Evolutionary conservation across 75 land plant species (phyloP).

Genomic region (Picea glauca): DNA sequence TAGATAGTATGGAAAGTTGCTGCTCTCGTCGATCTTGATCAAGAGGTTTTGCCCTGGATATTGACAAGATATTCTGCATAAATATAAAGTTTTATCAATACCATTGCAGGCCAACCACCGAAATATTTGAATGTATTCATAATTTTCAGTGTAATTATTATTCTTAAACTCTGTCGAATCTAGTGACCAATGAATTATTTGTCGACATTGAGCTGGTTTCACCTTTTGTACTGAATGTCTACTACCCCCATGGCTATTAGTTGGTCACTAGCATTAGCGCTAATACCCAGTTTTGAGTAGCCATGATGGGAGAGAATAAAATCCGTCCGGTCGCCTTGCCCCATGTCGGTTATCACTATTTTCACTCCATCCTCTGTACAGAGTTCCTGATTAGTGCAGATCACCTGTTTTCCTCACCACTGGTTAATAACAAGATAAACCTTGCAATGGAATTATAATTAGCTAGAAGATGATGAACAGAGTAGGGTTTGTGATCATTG

Average conservation of each 20-base stretch:
- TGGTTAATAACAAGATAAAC: conserved; percentile 1
- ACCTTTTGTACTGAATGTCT: conserved; percentile 39
- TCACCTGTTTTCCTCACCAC: conserved; percentile 12
- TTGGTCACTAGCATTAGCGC: conserved; percentile 22
- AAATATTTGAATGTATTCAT: neutral
- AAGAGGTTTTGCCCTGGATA: conserved; percentile 47
- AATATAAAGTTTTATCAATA: neutral
- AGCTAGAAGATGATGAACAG: neutral
- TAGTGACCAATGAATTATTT: neutral
- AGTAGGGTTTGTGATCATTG: neutral
- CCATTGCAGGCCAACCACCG: neutral
- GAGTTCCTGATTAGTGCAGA: conserved; percentile 12
- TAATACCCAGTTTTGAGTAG: conserved; percentile 29
- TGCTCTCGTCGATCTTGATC: conserved; percentile 50
- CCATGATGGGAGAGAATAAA: conserved; percentile 39
- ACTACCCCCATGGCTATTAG: conserved; percentile 43
- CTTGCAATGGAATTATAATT: neutral
- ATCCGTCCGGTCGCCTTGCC: conserved; percentile 39
- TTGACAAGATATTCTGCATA: conserved; percentile 46
- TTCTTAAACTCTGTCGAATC: neutral
- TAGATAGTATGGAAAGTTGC: conserved; percentile 46
- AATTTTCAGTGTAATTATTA: neutral
- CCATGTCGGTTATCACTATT: conserved; percentile 47
- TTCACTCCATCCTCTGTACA: conserved; percentile 38
- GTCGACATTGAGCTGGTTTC: too few species aligned